Percentiles rank a stretch among this genome's conserved stretches.
Conservation (phyloP, 208 protist genomes). For the Trypanosoma grayi region DNA sequence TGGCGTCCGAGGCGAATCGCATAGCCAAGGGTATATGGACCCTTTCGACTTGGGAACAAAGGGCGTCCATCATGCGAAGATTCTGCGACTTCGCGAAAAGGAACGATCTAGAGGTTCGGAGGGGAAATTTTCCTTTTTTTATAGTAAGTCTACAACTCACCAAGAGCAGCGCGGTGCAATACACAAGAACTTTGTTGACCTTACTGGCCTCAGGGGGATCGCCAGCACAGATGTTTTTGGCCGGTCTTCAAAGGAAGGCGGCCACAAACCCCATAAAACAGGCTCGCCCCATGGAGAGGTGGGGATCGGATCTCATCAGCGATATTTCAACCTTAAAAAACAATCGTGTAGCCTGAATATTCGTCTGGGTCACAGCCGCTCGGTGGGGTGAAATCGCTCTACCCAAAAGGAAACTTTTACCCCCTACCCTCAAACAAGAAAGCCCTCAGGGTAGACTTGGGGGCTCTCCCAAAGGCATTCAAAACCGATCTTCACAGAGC, state of each 20-base stretch:
- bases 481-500: constrained; percentile 2
- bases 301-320: constrained; percentile 1
- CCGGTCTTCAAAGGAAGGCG: not conserved
- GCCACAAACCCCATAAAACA: constrained; percentile 4
- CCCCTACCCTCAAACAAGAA: not conserved
- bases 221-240: not conserved
- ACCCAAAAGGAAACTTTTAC: constrained; percentile 7
- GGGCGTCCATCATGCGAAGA: not conserved
- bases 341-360: not conserved
- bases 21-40: constrained; percentile 9
- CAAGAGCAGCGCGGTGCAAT: constrained; percentile 8
- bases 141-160: constrained; percentile 13
- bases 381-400: not conserved
- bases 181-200: not conserved
- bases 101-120: not conserved
- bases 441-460: not conserved
- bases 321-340: not conserved
- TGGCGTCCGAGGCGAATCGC: constrained; percentile 2
- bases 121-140: not conserved
- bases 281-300: constrained; percentile 4
- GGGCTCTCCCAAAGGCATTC: not conserved
- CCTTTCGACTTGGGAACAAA: not conserved
- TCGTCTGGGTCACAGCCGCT: not conserved
- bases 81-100: not conserved
- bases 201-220: not conserved